These are phyloP conservation scores for Oryza glaberrima DNA, from an alignment of 176 grass and related monocot genomes.

Conservation along the genomic window DNA sequence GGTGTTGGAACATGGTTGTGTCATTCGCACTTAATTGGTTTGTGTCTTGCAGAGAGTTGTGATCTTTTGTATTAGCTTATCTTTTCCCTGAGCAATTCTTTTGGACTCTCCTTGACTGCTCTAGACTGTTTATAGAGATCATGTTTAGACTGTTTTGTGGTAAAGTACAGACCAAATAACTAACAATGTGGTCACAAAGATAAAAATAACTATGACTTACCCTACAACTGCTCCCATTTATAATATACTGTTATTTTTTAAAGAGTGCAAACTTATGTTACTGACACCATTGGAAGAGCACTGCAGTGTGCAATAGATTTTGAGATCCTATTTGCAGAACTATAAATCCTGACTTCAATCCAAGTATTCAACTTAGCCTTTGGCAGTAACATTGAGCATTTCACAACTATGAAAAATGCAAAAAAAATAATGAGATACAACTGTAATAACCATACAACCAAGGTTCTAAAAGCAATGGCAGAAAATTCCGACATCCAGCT, in stretches of 20 bases:
- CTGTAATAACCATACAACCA: background rate
- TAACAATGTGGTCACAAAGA: background rate
- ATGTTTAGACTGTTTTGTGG: background rate
- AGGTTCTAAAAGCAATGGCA: background rate
- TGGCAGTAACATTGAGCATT: background rate
- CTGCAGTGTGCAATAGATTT: background rate
- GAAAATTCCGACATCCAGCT: background rate
- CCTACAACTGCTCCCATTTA: background rate
- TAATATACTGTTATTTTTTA: background rate
- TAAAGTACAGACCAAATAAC: slow-evolving; percentile 1
- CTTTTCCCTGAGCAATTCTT: background rate
- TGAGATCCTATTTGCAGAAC: background rate
- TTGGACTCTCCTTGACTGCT: background rate
- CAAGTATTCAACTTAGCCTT: background rate
- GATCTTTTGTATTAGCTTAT: background rate
- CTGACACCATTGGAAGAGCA: background rate
- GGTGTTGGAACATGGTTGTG: background rate
- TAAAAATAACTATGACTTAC: background rate
- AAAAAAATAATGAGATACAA: slow-evolving; percentile 6
- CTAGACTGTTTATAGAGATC: background rate
- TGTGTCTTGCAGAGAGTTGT: background rate
- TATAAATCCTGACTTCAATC: background rate
- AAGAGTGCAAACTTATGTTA: background rate
- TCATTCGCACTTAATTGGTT: background rate
- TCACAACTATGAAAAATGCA: background rate